These are phyloP conservation scores for Cruciata laevipes DNA, from an alignment of 257 asterid species.

Conservation along the genomic window DNA sequence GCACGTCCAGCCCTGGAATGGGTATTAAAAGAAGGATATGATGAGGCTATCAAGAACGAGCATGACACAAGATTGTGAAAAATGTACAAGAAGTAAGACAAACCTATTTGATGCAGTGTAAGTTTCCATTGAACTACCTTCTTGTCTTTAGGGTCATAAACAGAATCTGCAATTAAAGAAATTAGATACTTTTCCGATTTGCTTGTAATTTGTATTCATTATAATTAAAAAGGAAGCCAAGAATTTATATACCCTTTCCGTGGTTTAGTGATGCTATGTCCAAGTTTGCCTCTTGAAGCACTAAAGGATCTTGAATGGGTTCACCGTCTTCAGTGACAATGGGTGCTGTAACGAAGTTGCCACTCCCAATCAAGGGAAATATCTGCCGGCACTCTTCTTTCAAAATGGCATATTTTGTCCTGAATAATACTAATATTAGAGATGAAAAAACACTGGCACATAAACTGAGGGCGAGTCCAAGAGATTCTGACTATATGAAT, in stretches of 20 bases:
- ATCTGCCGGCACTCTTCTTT: conserved; percentile 75
- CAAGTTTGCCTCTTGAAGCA: conserved; percentile 61
- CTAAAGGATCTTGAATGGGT: conserved; percentile 78
- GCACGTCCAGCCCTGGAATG: conserved; percentile 77
- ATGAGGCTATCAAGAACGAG: conserved; percentile 9
- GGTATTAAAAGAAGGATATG: conserved; percentile 14
- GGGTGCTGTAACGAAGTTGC: conserved; percentile 85
- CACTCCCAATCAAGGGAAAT: conserved; percentile 89
- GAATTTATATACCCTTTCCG: conserved; percentile 20
- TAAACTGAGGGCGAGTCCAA: background rate
- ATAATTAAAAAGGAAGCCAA: conserved; percentile 4
- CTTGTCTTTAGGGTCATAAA: conserved; percentile 34
- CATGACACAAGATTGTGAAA: background rate
- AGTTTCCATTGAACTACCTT: conserved; percentile 90
- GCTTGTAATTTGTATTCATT: background rate
- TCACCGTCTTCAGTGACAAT: conserved; percentile 77
- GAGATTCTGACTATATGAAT: background rate
- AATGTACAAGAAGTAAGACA: conserved; percentile 13
- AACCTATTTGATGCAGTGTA: conserved; percentile 92
- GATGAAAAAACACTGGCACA: background rate
- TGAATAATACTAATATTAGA: conserved; percentile 28
- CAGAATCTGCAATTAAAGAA: conserved; percentile 20
- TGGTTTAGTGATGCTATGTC: conserved; percentile 19
- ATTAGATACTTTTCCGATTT: background rate
- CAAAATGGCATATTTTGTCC: conserved; percentile 62